Conservation (phyloP, 75 land plant genomes). For the Cryptomeria japonica region DNA sequence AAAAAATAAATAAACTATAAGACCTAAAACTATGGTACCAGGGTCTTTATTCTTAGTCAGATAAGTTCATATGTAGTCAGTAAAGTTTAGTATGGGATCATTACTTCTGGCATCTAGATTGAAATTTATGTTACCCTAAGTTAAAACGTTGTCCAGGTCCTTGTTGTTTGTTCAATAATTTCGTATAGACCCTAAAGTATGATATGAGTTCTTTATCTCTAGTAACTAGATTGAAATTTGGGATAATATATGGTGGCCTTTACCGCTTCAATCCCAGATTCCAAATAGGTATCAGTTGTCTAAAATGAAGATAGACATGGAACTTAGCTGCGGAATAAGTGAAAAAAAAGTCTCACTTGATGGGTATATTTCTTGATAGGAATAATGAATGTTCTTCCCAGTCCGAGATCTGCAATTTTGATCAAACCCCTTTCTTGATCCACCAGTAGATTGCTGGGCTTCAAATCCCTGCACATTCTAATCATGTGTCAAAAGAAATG, state of each 20-base stretch:
- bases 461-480: conserved; percentile 53
- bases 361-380: conserved; percentile 81
- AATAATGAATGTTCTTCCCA: conserved; percentile 24
- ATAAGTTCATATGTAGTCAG: not conserved
- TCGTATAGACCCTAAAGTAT: not conserved
- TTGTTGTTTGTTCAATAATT: not conserved
- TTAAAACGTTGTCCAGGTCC: not conserved
- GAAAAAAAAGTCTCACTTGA: conserved; percentile 49
- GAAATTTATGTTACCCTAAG: not conserved
- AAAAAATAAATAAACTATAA: no score
- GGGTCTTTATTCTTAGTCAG: not conserved
- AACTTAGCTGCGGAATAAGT: not conserved
- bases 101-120: not conserved
- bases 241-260: not conserved
- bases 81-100: not conserved
- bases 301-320: not conserved
- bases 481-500: not conserved
- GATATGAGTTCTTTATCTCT: not conserved
- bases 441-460: conserved; percentile 84
- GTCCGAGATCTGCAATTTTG: conserved; percentile 91
- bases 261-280: not conserved
- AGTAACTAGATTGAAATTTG: not conserved
- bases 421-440: conserved; percentile 83
- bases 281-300: not conserved
- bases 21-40: not conserved